Evolutionary conservation across 2,329 filamentous ascomycete genomes (phyloP).

Genomic region (Gyromitra esculenta): DNA sequence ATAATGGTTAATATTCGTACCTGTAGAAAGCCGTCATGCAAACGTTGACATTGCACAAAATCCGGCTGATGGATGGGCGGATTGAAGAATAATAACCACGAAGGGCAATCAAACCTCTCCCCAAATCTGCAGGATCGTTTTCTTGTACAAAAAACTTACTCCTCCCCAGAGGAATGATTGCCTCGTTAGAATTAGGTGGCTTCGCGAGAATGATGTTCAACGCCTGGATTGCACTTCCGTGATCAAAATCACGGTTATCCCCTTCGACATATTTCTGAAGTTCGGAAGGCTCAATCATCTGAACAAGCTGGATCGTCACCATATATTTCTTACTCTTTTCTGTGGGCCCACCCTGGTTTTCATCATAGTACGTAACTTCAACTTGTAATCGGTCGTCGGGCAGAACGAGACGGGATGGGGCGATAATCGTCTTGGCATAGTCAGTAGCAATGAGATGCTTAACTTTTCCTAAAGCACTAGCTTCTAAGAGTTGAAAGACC

Average conservation of each 20-base stretch:
- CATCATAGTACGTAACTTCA: conserved; percentile 53
- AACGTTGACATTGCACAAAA: conserved; percentile 73
- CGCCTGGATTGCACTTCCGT: conserved; percentile 53
- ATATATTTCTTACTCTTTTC: conserved; percentile 55
- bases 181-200: conserved; percentile 53
- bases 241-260: conserved; percentile 53
- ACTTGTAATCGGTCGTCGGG: conserved; percentile 53
- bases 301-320: conserved; percentile 55
- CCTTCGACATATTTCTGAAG: conserved; percentile 54
- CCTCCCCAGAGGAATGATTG: conserved; percentile 55
- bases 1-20: conserved; percentile 58
- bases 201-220: conserved; percentile 57
- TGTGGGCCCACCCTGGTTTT: conserved; percentile 52
- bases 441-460: conserved; percentile 55
- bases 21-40: conserved; percentile 70
- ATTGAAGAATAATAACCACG: conserved; percentile 72
- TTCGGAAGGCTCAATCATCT: conserved; percentile 54
- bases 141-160: conserved; percentile 59
- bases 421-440: conserved; percentile 55
- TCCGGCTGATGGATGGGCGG: conserved; percentile 68
- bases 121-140: conserved; percentile 62
- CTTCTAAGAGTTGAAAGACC: conserved; percentile 52
- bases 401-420: conserved; percentile 51
- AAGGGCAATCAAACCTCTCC: conserved; percentile 67
- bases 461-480: conserved; percentile 35